Base-by-base conservation (phyloP, 2,329 filamentous ascomycete genomes). In the Raffaelea albimanens region DNA sequence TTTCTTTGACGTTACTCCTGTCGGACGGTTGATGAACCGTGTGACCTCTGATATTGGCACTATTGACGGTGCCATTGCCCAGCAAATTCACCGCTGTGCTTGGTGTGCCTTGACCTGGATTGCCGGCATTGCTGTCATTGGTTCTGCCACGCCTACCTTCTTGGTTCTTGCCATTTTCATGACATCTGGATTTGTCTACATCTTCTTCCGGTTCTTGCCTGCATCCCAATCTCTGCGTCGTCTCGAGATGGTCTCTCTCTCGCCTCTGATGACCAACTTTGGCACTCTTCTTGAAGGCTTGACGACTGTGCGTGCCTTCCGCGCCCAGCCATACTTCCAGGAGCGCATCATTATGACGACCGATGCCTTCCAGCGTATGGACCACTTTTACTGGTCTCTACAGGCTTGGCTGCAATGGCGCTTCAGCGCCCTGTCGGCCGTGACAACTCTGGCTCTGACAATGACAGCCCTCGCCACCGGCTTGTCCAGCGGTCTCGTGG, bases 371-470 rank as follows among this genome's bases (percentile, higher is more conserved):
- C 90, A 95, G 62, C 88, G 88, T 60, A 93, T 95, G 76, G 90
- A 96, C 58, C 90, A 96, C 62, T 95, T 95, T 66, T 95, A 94
- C 67, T 95, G 89, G 85, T 86, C 82, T 50, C 72, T 94, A 40
- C 87, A 94, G 55, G 80, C 81, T 8, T 95, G 89, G 89, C 72
- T 95, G 2, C 82, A 82, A 61, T 88, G 85, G 58, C 80, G 89
- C 13, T 91, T 93, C 48, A 83, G 87, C 55, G 64, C 71, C 9
- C 66, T 90, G 5, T 87, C 87, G 0, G 85, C 84, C 0, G 61
- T 77, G 3, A 87, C 87, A 8, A 88, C 85, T 0, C 85, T 91
- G 50, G 66, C 80, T 1, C 68, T 95, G 45, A 87, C 87, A 1
- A 62, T 83, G 2, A 75, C 90, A 10, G 89, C 89, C 14, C 69